Evolutionary conservation across 164 flowering plant species (phyloP).

Genomic region (Liquidambar formosana): DNA sequence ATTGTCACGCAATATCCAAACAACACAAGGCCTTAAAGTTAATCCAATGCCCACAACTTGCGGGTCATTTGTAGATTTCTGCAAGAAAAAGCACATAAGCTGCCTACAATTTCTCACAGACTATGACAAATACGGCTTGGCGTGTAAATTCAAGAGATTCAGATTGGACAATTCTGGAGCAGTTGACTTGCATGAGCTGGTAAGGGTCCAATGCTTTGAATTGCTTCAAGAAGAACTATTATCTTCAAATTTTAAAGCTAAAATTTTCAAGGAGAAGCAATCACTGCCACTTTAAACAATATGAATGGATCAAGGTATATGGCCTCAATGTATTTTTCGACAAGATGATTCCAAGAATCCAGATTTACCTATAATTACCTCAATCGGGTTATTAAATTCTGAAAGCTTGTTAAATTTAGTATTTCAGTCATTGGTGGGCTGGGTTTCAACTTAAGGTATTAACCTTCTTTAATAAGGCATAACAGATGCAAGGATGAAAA

Average conservation of each 20-base stretch:
- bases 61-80: too few species aligned
- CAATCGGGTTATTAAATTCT: background rate
- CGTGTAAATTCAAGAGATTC: background rate
- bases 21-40: too few species aligned
- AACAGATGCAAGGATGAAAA: background rate
- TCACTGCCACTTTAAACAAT: too few species aligned
- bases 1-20: too few species aligned
- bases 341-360: background rate
- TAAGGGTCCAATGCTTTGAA: background rate
- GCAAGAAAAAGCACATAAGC: too few species aligned
- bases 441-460: background rate
- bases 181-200: background rate
- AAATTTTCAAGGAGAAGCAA: background rate
- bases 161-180: background rate
- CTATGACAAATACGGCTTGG: too few species aligned
- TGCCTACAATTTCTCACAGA: too few species aligned
- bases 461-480: background rate
- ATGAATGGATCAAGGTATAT: too few species aligned
- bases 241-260: background rate
- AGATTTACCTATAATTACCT: background rate
- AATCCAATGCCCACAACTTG: too few species aligned
- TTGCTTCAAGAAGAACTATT: background rate
- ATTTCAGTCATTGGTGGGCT: background rate
- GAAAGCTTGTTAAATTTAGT: background rate
- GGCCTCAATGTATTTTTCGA: background rate